These are phyloP conservation scores for Entomortierella lignicola DNA, from an alignment of 192 early-diverging fungal species.

Conservation along the genomic window DNA sequence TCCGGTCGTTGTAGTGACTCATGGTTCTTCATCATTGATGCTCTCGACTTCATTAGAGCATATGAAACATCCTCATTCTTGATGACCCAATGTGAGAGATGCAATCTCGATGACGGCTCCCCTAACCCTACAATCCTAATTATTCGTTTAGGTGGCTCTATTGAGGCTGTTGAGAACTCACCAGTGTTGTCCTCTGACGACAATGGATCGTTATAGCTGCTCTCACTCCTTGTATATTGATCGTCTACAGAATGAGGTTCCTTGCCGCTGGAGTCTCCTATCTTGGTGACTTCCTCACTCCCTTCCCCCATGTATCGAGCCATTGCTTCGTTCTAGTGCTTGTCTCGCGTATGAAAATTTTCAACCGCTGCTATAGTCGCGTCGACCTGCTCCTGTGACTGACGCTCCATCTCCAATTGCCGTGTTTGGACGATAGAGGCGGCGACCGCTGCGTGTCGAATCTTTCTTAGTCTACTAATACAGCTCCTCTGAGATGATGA, in stretches of 20 bases:
- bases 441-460: conserved; percentile 4
- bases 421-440: conserved; percentile 15
- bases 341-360: conserved; percentile 17
- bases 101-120: conserved; percentile 28
- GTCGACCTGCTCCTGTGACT: conserved; percentile 7
- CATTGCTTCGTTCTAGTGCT: conserved; percentile 15
- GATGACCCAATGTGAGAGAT: conserved; percentile 23
- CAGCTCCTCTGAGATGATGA: conserved; percentile 2
- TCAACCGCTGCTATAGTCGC: conserved; percentile 7
- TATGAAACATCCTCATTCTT: conserved; percentile 17
- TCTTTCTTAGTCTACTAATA: conserved; percentile 9
- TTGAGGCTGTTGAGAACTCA: conserved; percentile 24
- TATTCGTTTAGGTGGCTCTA: conserved; percentile 24
- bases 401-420: conserved; percentile 19
- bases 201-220: conserved; percentile 20
- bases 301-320: conserved; percentile 15
- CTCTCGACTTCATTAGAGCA: conserved; percentile 18
- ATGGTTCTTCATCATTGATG: conserved; percentile 20
- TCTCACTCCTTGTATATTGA: conserved; percentile 1
- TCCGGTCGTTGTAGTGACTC: conserved; percentile 29
- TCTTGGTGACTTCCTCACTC: conserved; percentile 1
- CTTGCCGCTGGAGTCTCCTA: conserved; percentile 7
- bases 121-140: conserved; percentile 19
- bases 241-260: conserved; percentile 3
- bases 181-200: conserved; percentile 31